Evolutionary conservation across 305 asterid genomes (phyloP).

Genomic region (Solanum hybrid): DNA sequence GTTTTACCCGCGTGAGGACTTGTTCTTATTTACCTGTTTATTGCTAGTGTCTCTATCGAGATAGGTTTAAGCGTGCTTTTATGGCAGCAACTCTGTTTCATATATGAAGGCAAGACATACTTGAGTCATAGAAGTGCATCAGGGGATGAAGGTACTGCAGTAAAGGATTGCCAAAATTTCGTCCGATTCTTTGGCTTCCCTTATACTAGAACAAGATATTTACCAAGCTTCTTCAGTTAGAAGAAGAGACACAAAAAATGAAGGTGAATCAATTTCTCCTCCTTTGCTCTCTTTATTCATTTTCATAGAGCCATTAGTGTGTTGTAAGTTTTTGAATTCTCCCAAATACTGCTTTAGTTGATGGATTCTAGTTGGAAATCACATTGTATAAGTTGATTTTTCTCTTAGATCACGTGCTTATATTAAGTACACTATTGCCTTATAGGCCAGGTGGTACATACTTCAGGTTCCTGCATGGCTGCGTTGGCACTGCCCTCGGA

Average conservation of each 20-base stretch:
- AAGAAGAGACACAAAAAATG: constrained; percentile 65
- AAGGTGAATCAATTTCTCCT: not conserved
- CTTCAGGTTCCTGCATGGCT: not conserved
- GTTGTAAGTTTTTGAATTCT: not conserved
- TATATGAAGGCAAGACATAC: constrained; percentile 79
- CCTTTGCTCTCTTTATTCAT: not conserved
- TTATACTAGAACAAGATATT: constrained; percentile 30
- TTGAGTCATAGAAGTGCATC: constrained; percentile 53
- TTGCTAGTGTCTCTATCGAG: constrained; percentile 68
- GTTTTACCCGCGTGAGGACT: constrained; percentile 59
- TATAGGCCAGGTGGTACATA: not conserved
- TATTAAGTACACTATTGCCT: not conserved
- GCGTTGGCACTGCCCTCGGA: not conserved
- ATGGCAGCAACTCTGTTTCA: constrained; percentile 82
- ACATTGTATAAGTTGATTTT: not conserved
- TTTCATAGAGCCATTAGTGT: not conserved
- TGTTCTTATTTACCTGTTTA: constrained; percentile 60
- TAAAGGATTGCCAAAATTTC: constrained; percentile 64
- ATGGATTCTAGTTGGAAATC: not conserved
- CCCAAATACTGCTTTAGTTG: not conserved
- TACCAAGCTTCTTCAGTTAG: constrained; percentile 60
- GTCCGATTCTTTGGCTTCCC: constrained; percentile 60
- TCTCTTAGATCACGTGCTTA: not conserved
- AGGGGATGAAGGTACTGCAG: constrained; percentile 33
- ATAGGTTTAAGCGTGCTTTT: constrained; percentile 64